phyloP scores from a whole-genome alignment of 805 yeast species.

The Yamadazyma paraphyllophila region DNA sequence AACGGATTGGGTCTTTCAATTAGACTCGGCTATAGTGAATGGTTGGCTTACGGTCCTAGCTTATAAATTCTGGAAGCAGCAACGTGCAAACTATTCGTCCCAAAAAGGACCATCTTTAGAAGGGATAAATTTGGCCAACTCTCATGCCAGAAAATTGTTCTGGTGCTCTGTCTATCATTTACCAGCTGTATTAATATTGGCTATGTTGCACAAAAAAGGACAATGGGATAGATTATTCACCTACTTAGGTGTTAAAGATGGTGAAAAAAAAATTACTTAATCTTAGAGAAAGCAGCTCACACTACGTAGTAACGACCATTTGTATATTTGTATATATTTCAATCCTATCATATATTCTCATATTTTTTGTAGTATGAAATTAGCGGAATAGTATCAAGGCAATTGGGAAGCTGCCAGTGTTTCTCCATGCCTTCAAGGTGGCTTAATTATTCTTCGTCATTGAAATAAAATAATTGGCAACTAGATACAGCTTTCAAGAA shows the following conservation, averaged over 20 bases:
- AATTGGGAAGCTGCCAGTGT: too few species aligned
- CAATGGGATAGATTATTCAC: slow-evolving; percentile 70
- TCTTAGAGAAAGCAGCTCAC: not conserved
- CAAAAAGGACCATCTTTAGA: slow-evolving; percentile 47
- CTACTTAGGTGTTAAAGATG: slow-evolving; percentile 21
- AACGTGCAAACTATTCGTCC: slow-evolving; percentile 53
- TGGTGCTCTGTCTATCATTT: slow-evolving; percentile 95
- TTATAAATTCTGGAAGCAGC: slow-evolving; percentile 82
- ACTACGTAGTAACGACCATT: not conserved
- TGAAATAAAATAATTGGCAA: too few species aligned
- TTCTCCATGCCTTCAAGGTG: too few species aligned
- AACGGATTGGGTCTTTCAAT: slow-evolving; percentile 75
- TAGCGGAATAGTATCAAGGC: too few species aligned
- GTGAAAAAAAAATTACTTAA: not conserved
- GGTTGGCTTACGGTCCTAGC: slow-evolving; percentile 85
- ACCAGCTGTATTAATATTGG: slow-evolving; percentile 84
- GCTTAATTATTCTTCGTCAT: too few species aligned
- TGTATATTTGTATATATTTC: not conserved
- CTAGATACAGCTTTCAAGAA: too few species aligned
- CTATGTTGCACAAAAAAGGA: slow-evolving; percentile 93
- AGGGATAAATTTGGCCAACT: slow-evolving; percentile 58
- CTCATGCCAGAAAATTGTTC: slow-evolving; percentile 79
- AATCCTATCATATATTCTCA: not conserved
- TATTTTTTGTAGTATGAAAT: too few species aligned
- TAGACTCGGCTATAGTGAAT: slow-evolving; percentile 82